These are phyloP conservation scores for Sarocladium brachiariae DNA, from an alignment of 2,329 filamentous ascomycete genomes.

Conservation along the genomic window DNA sequence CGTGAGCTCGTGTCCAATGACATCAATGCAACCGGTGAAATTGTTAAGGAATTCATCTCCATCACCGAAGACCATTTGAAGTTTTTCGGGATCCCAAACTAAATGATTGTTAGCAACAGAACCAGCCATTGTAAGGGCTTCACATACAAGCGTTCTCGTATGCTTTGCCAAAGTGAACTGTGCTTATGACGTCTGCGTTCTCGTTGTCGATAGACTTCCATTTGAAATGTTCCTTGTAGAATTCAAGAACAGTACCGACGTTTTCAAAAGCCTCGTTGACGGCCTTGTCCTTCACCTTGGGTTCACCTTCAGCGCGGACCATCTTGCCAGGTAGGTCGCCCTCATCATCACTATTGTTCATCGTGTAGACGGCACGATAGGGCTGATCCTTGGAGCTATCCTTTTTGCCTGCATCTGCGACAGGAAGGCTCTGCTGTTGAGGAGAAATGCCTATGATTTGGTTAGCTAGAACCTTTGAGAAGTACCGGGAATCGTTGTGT, in stretches of 20 bases:
- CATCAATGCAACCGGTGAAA: conserved; percentile 46
- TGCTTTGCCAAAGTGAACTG: conserved; percentile 43
- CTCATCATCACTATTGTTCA: conserved; percentile 30
- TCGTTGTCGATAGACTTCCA: conserved; percentile 47
- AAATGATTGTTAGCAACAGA: neutral
- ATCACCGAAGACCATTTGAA: conserved; percentile 51
- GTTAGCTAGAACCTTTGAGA: neutral
- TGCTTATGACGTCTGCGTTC: conserved; percentile 41
- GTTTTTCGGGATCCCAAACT: conserved; percentile 42
- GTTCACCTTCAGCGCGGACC: conserved; percentile 35
- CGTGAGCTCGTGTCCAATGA: conserved; percentile 51
- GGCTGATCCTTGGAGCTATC: conserved; percentile 19
- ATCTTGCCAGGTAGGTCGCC: conserved; percentile 34
- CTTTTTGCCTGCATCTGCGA: conserved; percentile 13
- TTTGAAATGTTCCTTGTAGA: conserved; percentile 41
- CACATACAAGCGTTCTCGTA: conserved; percentile 45
- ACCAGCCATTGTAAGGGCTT: neutral
- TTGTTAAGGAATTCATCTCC: conserved; percentile 44
- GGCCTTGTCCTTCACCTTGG: conserved; percentile 30
- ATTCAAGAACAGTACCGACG: conserved; percentile 39
- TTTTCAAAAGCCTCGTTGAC: conserved; percentile 46
- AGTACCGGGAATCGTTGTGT: conserved; percentile 12
- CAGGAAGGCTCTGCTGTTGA: conserved; percentile 16
- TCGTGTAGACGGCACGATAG: conserved; percentile 39
- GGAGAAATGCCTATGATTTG: neutral